These are phyloP conservation scores for Hortiboletus flavorubellus DNA, from an alignment of 768 basidiomycete species.

Conservation along the genomic window DNA sequence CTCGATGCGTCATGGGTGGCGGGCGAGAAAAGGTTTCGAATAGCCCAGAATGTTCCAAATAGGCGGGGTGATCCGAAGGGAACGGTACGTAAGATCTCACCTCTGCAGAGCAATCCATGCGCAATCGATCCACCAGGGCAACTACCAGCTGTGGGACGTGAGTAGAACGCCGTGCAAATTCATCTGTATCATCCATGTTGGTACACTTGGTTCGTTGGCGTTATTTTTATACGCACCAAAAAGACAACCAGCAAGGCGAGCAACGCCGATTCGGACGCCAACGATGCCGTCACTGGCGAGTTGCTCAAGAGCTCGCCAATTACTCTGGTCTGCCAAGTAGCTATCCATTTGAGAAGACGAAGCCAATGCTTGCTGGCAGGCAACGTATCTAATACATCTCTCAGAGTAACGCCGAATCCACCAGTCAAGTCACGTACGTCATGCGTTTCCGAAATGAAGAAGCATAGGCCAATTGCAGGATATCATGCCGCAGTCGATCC, in stretches of 20 bases:
- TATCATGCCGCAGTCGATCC: conserved; percentile 38
- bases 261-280: conserved; percentile 83
- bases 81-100: conserved; percentile 57
- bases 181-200: conserved; percentile 14
- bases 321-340: conserved; percentile 40
- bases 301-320: conserved; percentile 49
- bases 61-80: conserved; percentile 18
- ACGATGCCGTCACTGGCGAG: conserved; percentile 68
- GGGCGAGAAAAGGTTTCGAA: conserved; percentile 40
- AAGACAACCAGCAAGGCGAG: conserved; percentile 62
- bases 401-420: conserved; percentile 12
- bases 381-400: conserved; percentile 56
- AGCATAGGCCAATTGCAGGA: conserved; percentile 45
- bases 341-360: conserved; percentile 33
- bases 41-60: conserved; percentile 15
- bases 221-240: conserved; percentile 43
- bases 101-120: conserved; percentile 55
- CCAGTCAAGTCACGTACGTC: conserved; percentile 50
- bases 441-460: conserved; percentile 57
- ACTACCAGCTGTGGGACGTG: conserved; percentile 35
- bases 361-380: conserved; percentile 63
- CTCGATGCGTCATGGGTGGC: conserved; percentile 22
- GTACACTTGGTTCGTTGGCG: neutral
- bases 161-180: conserved; percentile 7
- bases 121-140: conserved; percentile 45